Evolutionary conservation across 2,329 filamentous ascomycete species (phyloP), one percentile per base, ranked within the genome.

Genomic region (Apiospora malaysiana): DNA sequence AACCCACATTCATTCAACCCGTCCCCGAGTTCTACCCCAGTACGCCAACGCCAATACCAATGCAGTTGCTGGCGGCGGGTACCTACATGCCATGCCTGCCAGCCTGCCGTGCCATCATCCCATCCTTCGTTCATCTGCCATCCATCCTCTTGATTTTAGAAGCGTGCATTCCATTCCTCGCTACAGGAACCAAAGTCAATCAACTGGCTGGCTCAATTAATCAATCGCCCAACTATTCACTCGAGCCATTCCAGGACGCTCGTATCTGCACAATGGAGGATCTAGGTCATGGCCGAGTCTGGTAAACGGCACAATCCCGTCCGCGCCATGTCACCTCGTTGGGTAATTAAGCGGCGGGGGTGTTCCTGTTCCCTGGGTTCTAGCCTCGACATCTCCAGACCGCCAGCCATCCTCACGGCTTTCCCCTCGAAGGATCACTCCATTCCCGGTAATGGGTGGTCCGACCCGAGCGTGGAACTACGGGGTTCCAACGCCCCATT

Each of bases 241-340:
- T 16, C 25, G 8, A 18, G 21, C 12, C 51, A 18, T 37, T 9
- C 6, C 51, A 59, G 10, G 16, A 21, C 18, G 16, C 27, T n/a
- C 51, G 27, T 45, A n/a, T 59, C 32, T 25, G 51, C 51, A 37
- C 27, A 16, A 63, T 63, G 27, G 32, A 40, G 56, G 21, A 32
- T 6, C 32, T n/a, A n/a, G 32, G 6, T 32, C 8, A n/a, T 63
- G 18, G 56, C 56, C 56, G 40, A 63, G 56, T 40, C 56, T 63
- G 56, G 56, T 63, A 63, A 63, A 63, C 56, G 56, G 56, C 56
- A 63, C 18, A 21, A 7, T n/a, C 21, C 5, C 56, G 21, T 63
- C 56, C 56, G 56, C 32, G 56, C 56, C 56, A 63, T 63, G 32
- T 63, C 56, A 63, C 56, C 56, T 37, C 56, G 51, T 59, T 59